phyloP scores from a whole-genome alignment of 768 basidiomycete genomes.

The Phaffia australis region DNA sequence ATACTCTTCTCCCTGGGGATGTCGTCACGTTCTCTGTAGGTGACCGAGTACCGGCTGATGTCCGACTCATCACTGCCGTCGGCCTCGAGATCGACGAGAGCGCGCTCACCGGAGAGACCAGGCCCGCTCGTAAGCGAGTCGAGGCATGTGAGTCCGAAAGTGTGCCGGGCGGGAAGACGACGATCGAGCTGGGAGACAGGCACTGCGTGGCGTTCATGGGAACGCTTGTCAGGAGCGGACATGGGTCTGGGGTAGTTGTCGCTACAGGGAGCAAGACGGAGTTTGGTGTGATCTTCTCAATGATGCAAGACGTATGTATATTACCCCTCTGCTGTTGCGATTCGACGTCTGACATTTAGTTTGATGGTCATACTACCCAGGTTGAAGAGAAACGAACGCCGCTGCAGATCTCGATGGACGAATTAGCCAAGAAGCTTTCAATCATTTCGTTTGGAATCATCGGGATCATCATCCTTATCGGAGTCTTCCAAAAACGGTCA shows the following conservation, averaged over 20 bases:
- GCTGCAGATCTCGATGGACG: conserved; percentile 86
- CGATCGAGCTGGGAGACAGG: conserved; percentile 46
- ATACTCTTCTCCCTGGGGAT: conserved; percentile 89
- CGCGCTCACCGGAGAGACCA: conserved; percentile 85
- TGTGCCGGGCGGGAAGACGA: conserved; percentile 33
- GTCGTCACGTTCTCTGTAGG: conserved; percentile 79
- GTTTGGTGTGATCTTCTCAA: conserved; percentile 89
- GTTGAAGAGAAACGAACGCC: conserved; percentile 84
- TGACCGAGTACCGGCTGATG: conserved; percentile 89
- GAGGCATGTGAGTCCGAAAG: conserved; percentile 43
- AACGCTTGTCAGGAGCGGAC: conserved; percentile 71
- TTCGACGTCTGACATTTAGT: not conserved
- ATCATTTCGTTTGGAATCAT: conserved; percentile 85
- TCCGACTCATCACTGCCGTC: conserved; percentile 63
- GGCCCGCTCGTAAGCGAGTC: conserved; percentile 58
- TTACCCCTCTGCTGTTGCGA: not conserved
- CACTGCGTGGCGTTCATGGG: conserved; percentile 90
- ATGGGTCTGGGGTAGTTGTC: conserved; percentile 77
- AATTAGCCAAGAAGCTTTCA: conserved; percentile 82
- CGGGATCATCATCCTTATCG: conserved; percentile 81
- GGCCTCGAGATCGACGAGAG: conserved; percentile 93
- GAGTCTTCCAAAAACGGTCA: conserved; percentile 66
- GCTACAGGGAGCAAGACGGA: conserved; percentile 75
- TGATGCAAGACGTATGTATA: conserved; percentile 81
- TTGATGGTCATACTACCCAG: conserved; percentile 30